Conservation (phyloP, 768 basidiomycete species). For the Podaxis rugospora region DNA sequence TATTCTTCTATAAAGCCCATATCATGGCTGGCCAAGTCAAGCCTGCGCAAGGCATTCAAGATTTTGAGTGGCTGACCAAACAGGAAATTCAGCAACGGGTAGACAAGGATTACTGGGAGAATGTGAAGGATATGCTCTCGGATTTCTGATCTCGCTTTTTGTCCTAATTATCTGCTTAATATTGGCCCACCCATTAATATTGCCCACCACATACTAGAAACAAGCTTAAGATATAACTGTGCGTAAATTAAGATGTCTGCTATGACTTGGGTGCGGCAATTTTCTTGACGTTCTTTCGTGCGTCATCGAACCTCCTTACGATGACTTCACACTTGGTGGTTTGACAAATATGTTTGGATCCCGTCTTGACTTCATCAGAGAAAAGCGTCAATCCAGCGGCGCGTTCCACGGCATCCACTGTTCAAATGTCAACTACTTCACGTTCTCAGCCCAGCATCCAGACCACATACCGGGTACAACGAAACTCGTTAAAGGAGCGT, state of each 20-base stretch:
- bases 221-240: background rate
- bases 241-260: background rate
- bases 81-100: conserved; percentile 77
- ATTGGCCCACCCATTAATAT: conserved; percentile 4
- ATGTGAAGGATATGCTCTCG: conserved; percentile 77
- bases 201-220: background rate
- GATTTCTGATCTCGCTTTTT: conserved; percentile 39
- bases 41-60: conserved; percentile 49
- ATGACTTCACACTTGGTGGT: conserved; percentile 85
- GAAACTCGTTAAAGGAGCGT: conserved; percentile 75
- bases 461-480: conserved; percentile 67
- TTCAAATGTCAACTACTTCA: background rate
- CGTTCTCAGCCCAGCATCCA: background rate
- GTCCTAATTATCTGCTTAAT: conserved; percentile 16
- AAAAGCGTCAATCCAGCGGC: conserved; percentile 88
- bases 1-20: conserved; percentile 94
- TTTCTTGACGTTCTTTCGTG: conserved; percentile 61
- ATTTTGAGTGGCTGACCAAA: conserved; percentile 94
- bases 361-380: conserved; percentile 69
- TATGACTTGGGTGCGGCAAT: conserved; percentile 47
- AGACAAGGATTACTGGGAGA: conserved; percentile 68
- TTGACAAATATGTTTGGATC: conserved; percentile 84
- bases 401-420: conserved; percentile 90
- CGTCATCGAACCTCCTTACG: conserved; percentile 88
- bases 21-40: conserved; percentile 84